Percentiles rank a stretch among this genome's conserved stretches.
These are phyloP conservation scores for Penicillium sp. DNA, from an alignment of 2,329 filamentous ascomycete species.

Conservation along the genomic window DNA sequence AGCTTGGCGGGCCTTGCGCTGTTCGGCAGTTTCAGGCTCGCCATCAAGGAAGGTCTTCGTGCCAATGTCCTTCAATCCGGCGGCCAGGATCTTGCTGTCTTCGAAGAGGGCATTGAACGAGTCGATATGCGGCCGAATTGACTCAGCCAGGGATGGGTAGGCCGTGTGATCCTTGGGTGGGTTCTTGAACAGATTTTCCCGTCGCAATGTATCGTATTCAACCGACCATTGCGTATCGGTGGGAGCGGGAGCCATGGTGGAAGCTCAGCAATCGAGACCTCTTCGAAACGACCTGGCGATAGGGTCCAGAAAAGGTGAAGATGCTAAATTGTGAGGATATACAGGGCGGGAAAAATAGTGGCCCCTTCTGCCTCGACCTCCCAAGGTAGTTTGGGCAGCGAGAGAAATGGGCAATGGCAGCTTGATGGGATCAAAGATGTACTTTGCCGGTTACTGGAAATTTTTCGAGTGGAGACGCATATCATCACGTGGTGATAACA, in stretches of 20 bases:
- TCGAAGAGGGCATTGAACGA: conserved; percentile 91
- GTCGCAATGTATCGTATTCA: conserved; percentile 76
- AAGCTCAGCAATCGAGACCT: conserved; percentile 4
- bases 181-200: conserved; percentile 81
- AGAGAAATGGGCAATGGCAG: conserved; percentile 24
- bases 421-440: conserved; percentile 20
- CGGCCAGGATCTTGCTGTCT: conserved; percentile 63
- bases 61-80: conserved; percentile 81
- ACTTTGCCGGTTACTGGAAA: conserved; percentile 29
- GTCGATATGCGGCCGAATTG: conserved; percentile 87
- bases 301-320: conserved; percentile 11
- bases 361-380: conserved; percentile 15
- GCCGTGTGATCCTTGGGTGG: conserved; percentile 82
- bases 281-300: background rate
- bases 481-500: conserved; percentile 41
- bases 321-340: conserved; percentile 7
- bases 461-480: conserved; percentile 38
- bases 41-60: conserved; percentile 82
- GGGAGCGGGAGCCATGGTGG: conserved; percentile 50
- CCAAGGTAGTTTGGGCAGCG: conserved; percentile 15
- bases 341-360: background rate
- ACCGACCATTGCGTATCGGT: conserved; percentile 73
- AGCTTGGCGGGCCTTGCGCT: conserved; percentile 42
- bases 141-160: conserved; percentile 76
- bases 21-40: conserved; percentile 45